Conservation (phyloP, 768 basidiomycete species). For the Tylopilus felleus region DNA sequence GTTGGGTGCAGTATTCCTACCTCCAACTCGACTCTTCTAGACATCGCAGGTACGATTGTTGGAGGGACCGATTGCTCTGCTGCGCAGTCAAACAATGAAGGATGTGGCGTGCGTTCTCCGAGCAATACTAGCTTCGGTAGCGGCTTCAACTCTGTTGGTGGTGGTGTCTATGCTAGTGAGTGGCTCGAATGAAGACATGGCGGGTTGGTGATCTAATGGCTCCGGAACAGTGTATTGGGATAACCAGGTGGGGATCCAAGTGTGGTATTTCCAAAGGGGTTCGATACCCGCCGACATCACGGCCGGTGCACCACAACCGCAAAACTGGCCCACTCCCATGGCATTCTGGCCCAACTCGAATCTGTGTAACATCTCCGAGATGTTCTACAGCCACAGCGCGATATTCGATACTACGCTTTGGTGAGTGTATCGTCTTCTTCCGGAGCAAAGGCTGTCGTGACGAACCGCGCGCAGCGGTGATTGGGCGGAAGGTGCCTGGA, state of each 20-base stretch:
- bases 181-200: slow-evolving; percentile 11
- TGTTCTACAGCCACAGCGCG: slow-evolving; percentile 71
- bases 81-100: slow-evolving; percentile 64
- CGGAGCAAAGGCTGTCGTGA: neutral
- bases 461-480: slow-evolving; percentile 57
- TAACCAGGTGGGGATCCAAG: slow-evolving; percentile 70
- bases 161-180: slow-evolving; percentile 89
- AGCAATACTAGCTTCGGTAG: slow-evolving; percentile 69
- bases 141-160: slow-evolving; percentile 80
- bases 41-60: slow-evolving; percentile 62
- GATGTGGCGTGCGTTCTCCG: slow-evolving; percentile 73
- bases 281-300: slow-evolving; percentile 76
- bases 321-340: slow-evolving; percentile 70
- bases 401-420: slow-evolving; percentile 89
- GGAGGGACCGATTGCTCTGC: slow-evolving; percentile 72
- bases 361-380: slow-evolving; percentile 71
- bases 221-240: slow-evolving; percentile 16
- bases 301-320: slow-evolving; percentile 69
- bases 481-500: slow-evolving; percentile 88
- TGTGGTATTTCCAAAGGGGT: slow-evolving; percentile 79
- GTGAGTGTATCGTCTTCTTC: slow-evolving; percentile 33
- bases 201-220: neutral
- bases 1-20: slow-evolving; percentile 64
- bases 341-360: slow-evolving; percentile 73
- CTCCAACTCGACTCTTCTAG: slow-evolving; percentile 42